Conservation (phyloP, 257 asterid genomes). For the Handroanthus guayacan region DNA sequence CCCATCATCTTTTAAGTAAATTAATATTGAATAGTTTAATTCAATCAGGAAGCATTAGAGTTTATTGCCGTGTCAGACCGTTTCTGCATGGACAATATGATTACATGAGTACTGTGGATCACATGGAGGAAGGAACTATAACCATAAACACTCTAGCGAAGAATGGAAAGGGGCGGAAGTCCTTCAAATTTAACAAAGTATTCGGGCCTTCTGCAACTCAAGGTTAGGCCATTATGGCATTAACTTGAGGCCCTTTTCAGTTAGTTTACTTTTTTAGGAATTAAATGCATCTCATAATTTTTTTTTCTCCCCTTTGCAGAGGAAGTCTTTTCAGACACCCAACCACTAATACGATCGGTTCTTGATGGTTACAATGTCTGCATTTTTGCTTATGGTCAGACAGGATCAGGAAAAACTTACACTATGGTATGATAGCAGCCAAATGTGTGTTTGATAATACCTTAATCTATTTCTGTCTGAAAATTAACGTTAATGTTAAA, state of each 20-base stretch:
- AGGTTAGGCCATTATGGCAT: constrained; percentile 53
- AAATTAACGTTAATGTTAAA: constrained; percentile 14
- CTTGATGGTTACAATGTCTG: constrained; percentile 97
- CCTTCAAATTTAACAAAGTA: constrained; percentile 86
- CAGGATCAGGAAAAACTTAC: constrained; percentile 94
- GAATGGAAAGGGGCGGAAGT: constrained; percentile 72
- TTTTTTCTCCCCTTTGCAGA: constrained; percentile 50
- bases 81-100: constrained; percentile 70
- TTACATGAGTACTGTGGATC: constrained; percentile 66
- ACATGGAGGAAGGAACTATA: constrained; percentile 81
- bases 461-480: constrained; percentile 10
- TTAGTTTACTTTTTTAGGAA: not conserved
- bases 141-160: constrained; percentile 63
- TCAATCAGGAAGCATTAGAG: constrained; percentile 87
- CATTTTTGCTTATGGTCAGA: constrained; percentile 95
- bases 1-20: constrained; percentile 4
- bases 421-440: constrained; percentile 69
- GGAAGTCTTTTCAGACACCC: constrained; percentile 92
- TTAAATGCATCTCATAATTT: constrained; percentile 24
- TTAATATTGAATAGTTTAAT: constrained; percentile 29
- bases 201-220: constrained; percentile 85
- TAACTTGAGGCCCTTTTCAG: constrained; percentile 11
- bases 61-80: constrained; percentile 91
- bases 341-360: constrained; percentile 83
- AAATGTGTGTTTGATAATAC: not conserved